Conservation (phyloP, 352 stramenopile genomes). For the Globisporangium barbulae region DNA sequence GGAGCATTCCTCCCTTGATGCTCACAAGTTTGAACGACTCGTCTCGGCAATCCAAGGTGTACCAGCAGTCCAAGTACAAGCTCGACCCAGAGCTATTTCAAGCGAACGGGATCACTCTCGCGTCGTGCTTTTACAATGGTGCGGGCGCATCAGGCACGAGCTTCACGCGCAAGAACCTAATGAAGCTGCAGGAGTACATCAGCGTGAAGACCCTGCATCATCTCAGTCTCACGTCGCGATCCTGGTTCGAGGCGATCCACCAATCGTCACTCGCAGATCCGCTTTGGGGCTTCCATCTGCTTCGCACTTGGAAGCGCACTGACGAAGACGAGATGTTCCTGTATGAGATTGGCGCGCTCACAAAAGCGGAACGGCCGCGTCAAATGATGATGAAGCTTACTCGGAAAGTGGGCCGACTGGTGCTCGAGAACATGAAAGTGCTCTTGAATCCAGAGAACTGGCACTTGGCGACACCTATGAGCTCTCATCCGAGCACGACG, state of each 20-base stretch:
- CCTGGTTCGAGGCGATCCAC: constrained; percentile 51
- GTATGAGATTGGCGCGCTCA: constrained; percentile 35
- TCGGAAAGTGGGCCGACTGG: constrained; percentile 35
- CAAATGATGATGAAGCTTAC: constrained; percentile 52
- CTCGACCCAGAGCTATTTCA: constrained; percentile 43
- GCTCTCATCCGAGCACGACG: constrained; percentile 10
- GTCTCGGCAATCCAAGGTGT: constrained; percentile 14
- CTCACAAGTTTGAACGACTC: constrained; percentile 11
- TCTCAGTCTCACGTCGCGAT: constrained; percentile 40
- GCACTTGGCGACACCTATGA: constrained; percentile 45
- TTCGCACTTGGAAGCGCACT: constrained; percentile 36
- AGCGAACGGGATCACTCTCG: constrained; percentile 26
- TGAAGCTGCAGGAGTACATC: constrained; percentile 44
- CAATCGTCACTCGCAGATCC: constrained; percentile 33
- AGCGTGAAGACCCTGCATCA: constrained; percentile 36
- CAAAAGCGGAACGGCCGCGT: constrained; percentile 36
- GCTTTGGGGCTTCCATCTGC: constrained; percentile 45
- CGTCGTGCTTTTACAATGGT: constrained; percentile 25
- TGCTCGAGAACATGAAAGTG: constrained; percentile 53
- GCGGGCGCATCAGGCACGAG: constrained; percentile 4
- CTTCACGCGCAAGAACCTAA: constrained; percentile 33
- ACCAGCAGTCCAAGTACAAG: constrained; percentile 43
- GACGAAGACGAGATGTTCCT: constrained; percentile 36
- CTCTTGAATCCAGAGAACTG: constrained; percentile 44
- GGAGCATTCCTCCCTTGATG: constrained; percentile 4